Base-by-base conservation (phyloP, 192 early-diverging fungal species). In the Mortierella antarctica region DNA sequence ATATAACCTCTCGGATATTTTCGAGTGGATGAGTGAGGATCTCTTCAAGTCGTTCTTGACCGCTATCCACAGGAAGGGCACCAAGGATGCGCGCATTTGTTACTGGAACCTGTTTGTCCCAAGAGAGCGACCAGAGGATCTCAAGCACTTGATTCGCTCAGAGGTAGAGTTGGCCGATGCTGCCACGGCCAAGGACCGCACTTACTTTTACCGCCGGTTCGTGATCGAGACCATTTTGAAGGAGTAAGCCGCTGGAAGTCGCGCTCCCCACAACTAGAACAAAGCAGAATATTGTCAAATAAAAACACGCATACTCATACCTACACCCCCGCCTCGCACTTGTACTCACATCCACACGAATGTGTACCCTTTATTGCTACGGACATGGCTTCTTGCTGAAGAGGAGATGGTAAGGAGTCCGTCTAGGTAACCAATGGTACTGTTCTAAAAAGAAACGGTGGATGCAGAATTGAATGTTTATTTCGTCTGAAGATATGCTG, bases 21-120 rank as follows among this genome's bases (percentile, higher is more conserved):
- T 80, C 64, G 77, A 80, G 21, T 80, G 77, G 77, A 80, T 80
- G 77, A 66, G 49, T 41, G 77, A 80, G 52, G 77, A 72, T n/a
- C 60, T 80, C 39, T 80, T 72, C 77, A 80, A 80, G 60, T 68
- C 65, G 5, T 80, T 80, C 55, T 41, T 80, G 46, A 67, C 52
- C 14, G 77, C 77, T 1, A 80, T 80, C 13, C 77, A 80, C 41
- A 72, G 63, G 39, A 80, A 80, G 54, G 77, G 77, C 18, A 80
- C 69, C 20, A 71, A 71, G 49, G 65, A 80, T 54, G 69, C 77
- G 0, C 56, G 77, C 6, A 80, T 80, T 70, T 80, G 77, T 51
- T 80, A 80, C 52, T 80, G 77, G 77, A 80, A 80, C 65, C 46
- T 80, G 57, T 80, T 80, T 49, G 77, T 80, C n/a, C 77, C 77